Conservation (phyloP, 225 moss, liverwort and hornwort genomes). For the Marchantia paleacea region DNA sequence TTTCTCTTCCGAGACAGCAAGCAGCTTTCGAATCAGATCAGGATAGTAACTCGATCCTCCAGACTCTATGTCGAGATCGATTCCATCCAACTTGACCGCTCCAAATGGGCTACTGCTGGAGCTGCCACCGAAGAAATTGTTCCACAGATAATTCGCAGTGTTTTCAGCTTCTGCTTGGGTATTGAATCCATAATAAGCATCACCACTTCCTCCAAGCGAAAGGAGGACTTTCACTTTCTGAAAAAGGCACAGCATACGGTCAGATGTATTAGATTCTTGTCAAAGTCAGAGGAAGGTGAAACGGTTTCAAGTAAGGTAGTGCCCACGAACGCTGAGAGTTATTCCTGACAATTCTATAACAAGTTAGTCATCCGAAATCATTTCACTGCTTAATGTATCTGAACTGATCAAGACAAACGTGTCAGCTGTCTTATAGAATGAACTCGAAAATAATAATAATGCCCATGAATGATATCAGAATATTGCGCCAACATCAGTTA, state of each 20-base stretch:
- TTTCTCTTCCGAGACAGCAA: neutral
- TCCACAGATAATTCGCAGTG: neutral
- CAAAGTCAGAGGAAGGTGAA: neutral
- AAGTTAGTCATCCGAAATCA: too few relatives aligned
- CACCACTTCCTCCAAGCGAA: neutral
- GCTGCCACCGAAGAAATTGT: neutral
- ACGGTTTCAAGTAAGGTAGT: too few relatives aligned
- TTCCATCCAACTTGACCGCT: neutral
- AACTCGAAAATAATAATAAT: too few relatives aligned
- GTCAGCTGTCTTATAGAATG: too few relatives aligned
- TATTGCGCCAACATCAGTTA: too few relatives aligned
- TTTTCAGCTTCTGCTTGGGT: neutral
- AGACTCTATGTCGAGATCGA: slow-evolving; percentile 4
- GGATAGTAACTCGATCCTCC: slow-evolving; percentile 4
- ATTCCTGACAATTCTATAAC: too few relatives aligned
- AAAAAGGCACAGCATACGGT: neutral
- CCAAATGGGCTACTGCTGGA: neutral
- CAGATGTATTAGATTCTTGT: neutral
- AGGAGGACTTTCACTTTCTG: neutral
- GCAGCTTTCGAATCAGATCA: neutral
- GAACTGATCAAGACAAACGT: too few relatives aligned
- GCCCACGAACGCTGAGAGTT: too few relatives aligned
- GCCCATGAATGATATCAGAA: too few relatives aligned
- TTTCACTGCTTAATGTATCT: too few relatives aligned
- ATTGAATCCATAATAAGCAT: neutral